Base-by-base conservation (phyloP, 768 basidiomycete genomes). In the Dentipellis sp. region DNA sequence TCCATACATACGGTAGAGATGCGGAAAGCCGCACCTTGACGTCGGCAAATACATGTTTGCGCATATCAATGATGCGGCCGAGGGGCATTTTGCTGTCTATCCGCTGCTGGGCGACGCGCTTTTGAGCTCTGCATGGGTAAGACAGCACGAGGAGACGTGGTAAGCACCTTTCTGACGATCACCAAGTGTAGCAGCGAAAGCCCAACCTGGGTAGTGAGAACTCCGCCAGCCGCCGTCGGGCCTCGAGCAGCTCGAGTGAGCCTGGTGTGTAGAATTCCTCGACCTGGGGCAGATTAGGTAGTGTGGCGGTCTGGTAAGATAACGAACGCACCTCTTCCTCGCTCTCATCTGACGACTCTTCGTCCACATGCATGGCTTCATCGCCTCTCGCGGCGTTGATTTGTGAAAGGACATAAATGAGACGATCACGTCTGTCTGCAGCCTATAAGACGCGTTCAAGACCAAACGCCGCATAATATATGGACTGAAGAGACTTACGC, bases 221-320 rank as follows among this genome's bases (percentile, higher is more conserved):
- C 70, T 92, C 89, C 56, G 94, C 94, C 66, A 98, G 81, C 63
- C 77, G 81, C 68, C 88, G 78, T 61, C 97, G 81, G 38, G 93
- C 86, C 66, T 88, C 84, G 51, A 97, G 76, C 57, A 99, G 79
- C 62, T 91, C 91, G 19, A 92, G 75, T 4, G 91, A 84, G 6
- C 97, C 95, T 22, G 87, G 87, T 6, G 94, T 87, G 69, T 94
- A 98, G 75, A 98, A 99, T 67, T 99, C 97, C 68, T 92, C 91
- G 65, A 91, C 86, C 84, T 93, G 65, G 37, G 65, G 50, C 19
- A 29, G 46, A 23, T 63, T 36, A 29, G 17, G 17, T 53, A 53
- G 34, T n/a, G 19, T 16, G 36, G 3, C 34, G 36, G 40, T n/a
- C 23, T n/a, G 16, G 1, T 23, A 50, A 34, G 17, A 35, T 21